Conservation (phyloP, 257 asterid species). For the Osmanthus fragrans region DNA sequence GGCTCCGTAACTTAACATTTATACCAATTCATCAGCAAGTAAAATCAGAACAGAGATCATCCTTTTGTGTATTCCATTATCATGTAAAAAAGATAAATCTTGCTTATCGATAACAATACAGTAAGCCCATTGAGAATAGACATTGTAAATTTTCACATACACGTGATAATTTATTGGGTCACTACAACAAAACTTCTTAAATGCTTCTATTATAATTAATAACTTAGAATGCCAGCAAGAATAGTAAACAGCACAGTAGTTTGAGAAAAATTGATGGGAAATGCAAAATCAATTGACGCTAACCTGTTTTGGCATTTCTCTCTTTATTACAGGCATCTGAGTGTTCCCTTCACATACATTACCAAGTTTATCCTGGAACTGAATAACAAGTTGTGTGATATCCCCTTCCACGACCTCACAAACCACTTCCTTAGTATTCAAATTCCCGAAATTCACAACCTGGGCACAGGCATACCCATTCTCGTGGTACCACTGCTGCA, state of each 20-base stretch:
- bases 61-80: not conserved
- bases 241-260: not conserved
- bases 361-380: conserved; percentile 96
- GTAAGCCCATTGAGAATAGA: not conserved
- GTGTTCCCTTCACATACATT: conserved; percentile 93
- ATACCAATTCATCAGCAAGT: not conserved
- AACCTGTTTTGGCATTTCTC: conserved; percentile 91
- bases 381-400: conserved; percentile 79
- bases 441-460: conserved; percentile 93
- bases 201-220: not conserved
- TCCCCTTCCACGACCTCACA: conserved; percentile 99
- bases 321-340: conserved; percentile 67
- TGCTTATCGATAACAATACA: not conserved
- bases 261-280: not conserved
- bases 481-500: conserved; percentile 96
- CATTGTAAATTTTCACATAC: not conserved
- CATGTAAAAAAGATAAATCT: not conserved
- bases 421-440: conserved; percentile 88
- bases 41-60: not conserved
- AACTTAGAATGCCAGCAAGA: conserved; percentile 14
- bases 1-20: too few relatives aligned
- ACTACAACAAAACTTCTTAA: not conserved
- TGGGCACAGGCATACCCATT: conserved; percentile 90
- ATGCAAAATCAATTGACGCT: not conserved
- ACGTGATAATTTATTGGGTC: not conserved